These are phyloP conservation scores for Aspergillus carlsbadensis DNA, from an alignment of 495 filamentous ascomycete genomes.

Conservation along the genomic window DNA sequence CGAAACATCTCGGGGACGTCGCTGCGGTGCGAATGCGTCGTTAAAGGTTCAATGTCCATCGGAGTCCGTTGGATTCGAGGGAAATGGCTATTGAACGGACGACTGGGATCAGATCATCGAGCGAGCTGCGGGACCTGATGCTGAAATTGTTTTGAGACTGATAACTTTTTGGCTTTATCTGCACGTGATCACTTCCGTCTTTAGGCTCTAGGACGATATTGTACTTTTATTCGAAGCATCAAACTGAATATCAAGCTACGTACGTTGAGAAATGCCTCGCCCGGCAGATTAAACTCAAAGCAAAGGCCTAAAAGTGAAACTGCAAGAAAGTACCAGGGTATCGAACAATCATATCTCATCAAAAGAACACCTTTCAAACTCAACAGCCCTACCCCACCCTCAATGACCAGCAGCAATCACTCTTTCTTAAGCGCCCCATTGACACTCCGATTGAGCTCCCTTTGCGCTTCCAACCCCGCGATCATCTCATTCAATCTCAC, in stretches of 20 bases:
- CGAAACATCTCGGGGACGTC: conserved; percentile 61
- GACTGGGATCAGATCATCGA: too few relatives aligned
- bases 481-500: conserved; percentile 52
- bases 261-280: neutral
- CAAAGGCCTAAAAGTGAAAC: neutral
- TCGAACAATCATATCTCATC: conserved; percentile 2
- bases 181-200: conserved; percentile 15
- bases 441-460: conserved; percentile 44
- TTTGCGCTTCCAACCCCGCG: conserved; percentile 30
- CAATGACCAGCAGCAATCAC: neutral
- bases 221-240: neutral
- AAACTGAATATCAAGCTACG: too few relatives aligned
- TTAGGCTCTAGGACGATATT: neutral
- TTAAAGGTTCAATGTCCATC: conserved; percentile 29
- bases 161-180: conserved; percentile 6
- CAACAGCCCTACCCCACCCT: too few relatives aligned
- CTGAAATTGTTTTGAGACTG: too few relatives aligned
- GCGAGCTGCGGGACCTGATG: too few relatives aligned
- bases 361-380: conserved; percentile 9
- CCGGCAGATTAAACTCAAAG: neutral
- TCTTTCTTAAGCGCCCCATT: conserved; percentile 21
- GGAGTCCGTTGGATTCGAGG: conserved; percentile 11
- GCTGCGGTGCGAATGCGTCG: conserved; percentile 20
- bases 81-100: too few relatives aligned
- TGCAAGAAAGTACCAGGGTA: conserved; percentile 11